Evolutionary conservation across 2,329 filamentous ascomycete species (phyloP), one percentile per base, ranked within the genome.

Genomic region (Neonectria punicea): DNA sequence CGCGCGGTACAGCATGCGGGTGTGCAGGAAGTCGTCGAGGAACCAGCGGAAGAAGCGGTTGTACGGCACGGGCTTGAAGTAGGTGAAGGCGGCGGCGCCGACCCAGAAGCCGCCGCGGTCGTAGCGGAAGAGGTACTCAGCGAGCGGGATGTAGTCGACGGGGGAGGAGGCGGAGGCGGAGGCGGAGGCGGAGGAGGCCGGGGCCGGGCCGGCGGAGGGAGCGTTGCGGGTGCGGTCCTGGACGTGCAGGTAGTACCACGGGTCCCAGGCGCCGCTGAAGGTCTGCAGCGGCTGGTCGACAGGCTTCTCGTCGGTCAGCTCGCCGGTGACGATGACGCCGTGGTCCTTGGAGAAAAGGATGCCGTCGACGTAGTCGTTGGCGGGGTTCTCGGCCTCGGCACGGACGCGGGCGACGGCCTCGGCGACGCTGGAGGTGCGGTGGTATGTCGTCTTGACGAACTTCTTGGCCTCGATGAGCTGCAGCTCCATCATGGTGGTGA

Each of bases 31-130:
- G 34, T 84, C 82, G 67, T 92, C 87, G 0, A 90, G 80, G 1
- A 86, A 74, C 79, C 83, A 89, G 5, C 89, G 84, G 0, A 87
- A 88, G 53, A 89, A 73, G 13, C 77, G 79, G 67, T 85, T 90
- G 79, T 91, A 91, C 0, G 89, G 89, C 0, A 75, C 51, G 2
- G 64, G 25, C 34, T 73, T 73, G 63, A 74, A 73, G 72, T 90
- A 90, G 4, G 83, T 78, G 76, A 87, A 91, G 2, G 87, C 88
- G 28, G 86, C 87, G 2, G 79, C 77, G 3, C 87, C 89, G 0
- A 85, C 86, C 89, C 89, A 91, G 77, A 91, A 92, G 0, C 85
- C 87, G 10, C 87, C 89, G 3, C 89, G 81, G 72, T 91, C 89
- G 71, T 91, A 89, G 5, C 86, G 82, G 73, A 89, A 89, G 8